These are phyloP conservation scores for Yarrowia sp. DNA, from an alignment of 805 yeast genomes.

Conservation along the genomic window DNA sequence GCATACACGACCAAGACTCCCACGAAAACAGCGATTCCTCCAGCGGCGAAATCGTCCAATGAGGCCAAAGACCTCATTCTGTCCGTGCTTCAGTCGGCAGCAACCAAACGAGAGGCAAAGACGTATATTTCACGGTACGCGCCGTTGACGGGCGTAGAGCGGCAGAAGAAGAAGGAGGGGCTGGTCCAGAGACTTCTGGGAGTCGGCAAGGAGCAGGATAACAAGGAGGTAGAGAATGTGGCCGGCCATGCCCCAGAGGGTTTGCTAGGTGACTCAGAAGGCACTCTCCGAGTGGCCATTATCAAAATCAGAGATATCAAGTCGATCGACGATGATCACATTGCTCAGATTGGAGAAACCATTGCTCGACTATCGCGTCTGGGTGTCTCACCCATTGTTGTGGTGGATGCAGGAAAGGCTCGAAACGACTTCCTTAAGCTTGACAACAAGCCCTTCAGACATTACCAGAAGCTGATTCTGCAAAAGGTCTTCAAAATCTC, in stretches of 20 bases:
- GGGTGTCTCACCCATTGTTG: constrained; percentile 72
- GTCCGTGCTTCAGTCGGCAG: constrained; percentile 81
- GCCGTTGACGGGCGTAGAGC: constrained; percentile 28
- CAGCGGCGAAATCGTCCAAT: constrained; percentile 20
- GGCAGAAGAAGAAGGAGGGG: constrained; percentile 39
- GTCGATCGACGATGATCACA: constrained; percentile 28
- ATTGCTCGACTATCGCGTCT: constrained; percentile 52
- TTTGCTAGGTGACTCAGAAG: constrained; percentile 27
- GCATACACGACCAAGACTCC: not conserved
- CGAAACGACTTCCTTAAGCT: constrained; percentile 32
- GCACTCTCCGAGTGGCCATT: constrained; percentile 48
- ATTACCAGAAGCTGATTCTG: constrained; percentile 33
- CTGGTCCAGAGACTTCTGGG: constrained; percentile 38
- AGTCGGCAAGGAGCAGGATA: constrained; percentile 27
- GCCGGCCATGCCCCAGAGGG: not conserved
- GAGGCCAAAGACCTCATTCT: constrained; percentile 56
- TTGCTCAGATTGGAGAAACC: constrained; percentile 50
- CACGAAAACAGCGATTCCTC: not conserved
- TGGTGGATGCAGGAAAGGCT: constrained; percentile 48
- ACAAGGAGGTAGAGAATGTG: not conserved
- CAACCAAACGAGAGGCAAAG: constrained; percentile 88
- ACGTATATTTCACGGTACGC: constrained; percentile 70
- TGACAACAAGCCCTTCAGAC: constrained; percentile 30
- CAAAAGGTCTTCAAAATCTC: constrained; percentile 29
- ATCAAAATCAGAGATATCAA: constrained; percentile 47